Base-by-base conservation (phyloP, 805 yeast genomes). In the Candida khao-thaluensis region DNA sequence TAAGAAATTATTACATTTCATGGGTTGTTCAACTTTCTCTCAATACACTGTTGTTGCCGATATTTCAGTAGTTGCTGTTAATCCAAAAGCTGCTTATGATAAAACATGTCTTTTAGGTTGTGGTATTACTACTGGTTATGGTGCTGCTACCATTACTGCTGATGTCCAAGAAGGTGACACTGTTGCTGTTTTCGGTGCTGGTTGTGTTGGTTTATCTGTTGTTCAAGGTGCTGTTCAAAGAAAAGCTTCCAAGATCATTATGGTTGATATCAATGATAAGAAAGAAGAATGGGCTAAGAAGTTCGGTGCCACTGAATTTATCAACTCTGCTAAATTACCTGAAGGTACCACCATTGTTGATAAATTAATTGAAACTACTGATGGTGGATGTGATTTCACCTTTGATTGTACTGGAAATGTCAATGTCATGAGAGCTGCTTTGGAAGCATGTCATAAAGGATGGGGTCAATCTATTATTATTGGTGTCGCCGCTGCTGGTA, bases 331-430 rank as follows among this genome's bases (percentile, higher is more conserved):
- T 32, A 79, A 80, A 52, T 70, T 89, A 53, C 79, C 82, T 39
- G 81, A 80, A 49, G 93, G 88, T 40, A 70, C 77, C 48, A 74
- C 86, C 31, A 79, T 87, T 56, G 96, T 88, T 40, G 86, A 85
- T 36, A 82, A 86, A 59, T 76, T 91, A 52, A 69, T 87, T 52
- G 95, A 87, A 57, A 70, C 82, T 78, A 89, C 98, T 41, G 98
- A 93, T 56, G 99, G 99, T 54, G 99, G 99, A 38, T 77, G 88
- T 48, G 99, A 93, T 56, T 88, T 63, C 71, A 90, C 99, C 21
- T 93, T 93, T 59, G 99, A 93, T 73, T 90, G 98, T 73, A 93
- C 99, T 38, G 99, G 99, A 71, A 93, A 91, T 59, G 90, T 82
- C 46, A 66, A 77, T 32, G 98, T 93, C 35, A 93, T 93, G 99